Percentiles rank a stretch among this genome's conserved stretches.
phyloP scores from a whole-genome alignment of 306 rosid species.

The Hippophae rhamnoides region DNA sequence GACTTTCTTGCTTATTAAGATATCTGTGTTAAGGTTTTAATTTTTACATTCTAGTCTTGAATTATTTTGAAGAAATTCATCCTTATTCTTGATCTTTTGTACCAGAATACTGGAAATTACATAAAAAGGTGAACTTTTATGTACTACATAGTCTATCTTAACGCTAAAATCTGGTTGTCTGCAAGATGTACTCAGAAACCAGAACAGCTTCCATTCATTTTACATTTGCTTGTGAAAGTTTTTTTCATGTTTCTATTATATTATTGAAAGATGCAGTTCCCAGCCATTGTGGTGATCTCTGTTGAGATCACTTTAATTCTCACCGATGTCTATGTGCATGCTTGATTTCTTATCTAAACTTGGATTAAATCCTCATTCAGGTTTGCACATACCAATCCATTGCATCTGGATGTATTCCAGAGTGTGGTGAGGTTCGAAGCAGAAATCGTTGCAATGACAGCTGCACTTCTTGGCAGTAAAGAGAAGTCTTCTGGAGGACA shows the following conservation, averaged over 20 bases:
- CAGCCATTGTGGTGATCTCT: not conserved
- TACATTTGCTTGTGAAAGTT: not conserved
- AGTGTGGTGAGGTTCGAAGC: slow-evolving; percentile 80
- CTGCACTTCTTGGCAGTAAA: slow-evolving; percentile 74
- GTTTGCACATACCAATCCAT: slow-evolving; percentile 96
- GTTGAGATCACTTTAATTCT: not conserved
- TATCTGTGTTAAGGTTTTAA: no score
- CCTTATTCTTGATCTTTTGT: no score
- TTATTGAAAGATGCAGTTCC: slow-evolving; percentile 1
- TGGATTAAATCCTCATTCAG: slow-evolving; percentile 36
- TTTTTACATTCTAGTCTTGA: no score
- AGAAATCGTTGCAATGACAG: slow-evolving; percentile 96
- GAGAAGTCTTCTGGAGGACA: slow-evolving; percentile 73
- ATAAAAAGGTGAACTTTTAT: no score
- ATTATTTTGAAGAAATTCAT: no score
- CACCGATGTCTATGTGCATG: not conserved
- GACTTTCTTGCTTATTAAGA: no score
- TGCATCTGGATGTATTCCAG: slow-evolving; percentile 86
- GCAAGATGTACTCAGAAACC: no score
- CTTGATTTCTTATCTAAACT: slow-evolving; percentile 14
- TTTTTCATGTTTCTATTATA: not conserved
- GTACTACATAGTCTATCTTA: no score
- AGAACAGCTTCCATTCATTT: not conserved
- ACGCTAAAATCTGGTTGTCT: not conserved
- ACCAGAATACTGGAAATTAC: no score